A percentile compares a stretch with the other conserved stretches of the same genome.
Conservation (phyloP, 805 yeast genomes). For the Teunomyces lycoperdinae region DNA sequence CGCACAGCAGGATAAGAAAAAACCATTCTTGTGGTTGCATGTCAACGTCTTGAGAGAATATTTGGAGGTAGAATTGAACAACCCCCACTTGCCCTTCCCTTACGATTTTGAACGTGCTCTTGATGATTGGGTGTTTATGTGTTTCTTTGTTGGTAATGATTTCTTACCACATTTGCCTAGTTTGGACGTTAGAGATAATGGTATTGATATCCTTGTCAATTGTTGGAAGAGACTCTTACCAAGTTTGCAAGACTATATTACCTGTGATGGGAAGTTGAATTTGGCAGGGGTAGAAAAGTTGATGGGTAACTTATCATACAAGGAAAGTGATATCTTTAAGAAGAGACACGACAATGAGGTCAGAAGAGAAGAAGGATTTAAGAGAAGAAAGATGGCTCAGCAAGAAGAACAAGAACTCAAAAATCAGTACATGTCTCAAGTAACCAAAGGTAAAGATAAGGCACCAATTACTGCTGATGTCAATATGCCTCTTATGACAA, state of each 20-base stretch:
- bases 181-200: constrained; percentile 90
- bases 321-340: constrained; percentile 77
- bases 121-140: constrained; percentile 98
- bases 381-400: constrained; percentile 51
- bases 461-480: constrained; percentile 69
- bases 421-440: constrained; percentile 46
- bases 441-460: constrained; percentile 70
- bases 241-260: constrained; percentile 67
- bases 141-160: constrained; percentile 98
- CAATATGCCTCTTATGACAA: constrained; percentile 74
- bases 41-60: constrained; percentile 86
- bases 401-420: constrained; percentile 46
- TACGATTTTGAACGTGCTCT: constrained; percentile 93
- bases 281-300: constrained; percentile 73
- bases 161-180: constrained; percentile 95
- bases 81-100: constrained; percentile 65
- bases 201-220: constrained; percentile 75
- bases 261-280: constrained; percentile 85
- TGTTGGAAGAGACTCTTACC: constrained; percentile 82
- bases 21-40: constrained; percentile 94
- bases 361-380: constrained; percentile 62
- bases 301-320: constrained; percentile 58
- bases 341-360: constrained; percentile 66
- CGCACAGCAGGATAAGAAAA: constrained; percentile 47
- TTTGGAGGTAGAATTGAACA: constrained; percentile 72